Evolutionary conservation across 1,284 basidiomycete genomes (phyloP).

Genomic region (Austroboletus novae-zelandiae): DNA sequence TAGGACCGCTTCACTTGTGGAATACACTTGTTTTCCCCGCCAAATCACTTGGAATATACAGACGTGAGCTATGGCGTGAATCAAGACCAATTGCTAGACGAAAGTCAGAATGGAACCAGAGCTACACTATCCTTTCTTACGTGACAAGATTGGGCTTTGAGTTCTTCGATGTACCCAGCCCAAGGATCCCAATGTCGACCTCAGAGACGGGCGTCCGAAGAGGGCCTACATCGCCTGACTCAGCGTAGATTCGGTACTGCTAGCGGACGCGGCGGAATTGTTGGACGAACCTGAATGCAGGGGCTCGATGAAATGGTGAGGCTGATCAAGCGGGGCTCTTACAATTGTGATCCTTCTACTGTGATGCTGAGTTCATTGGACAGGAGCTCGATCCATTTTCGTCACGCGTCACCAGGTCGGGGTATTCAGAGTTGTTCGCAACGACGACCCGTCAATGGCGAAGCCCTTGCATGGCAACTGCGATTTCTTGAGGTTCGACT

Average conservation of each 20-base stretch:
- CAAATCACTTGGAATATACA: too few species aligned
- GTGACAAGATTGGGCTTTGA: slow-evolving; percentile 6
- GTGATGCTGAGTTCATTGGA: background rate
- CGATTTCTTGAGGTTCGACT: slow-evolving; percentile 7
- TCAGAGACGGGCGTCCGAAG: slow-evolving; percentile 17
- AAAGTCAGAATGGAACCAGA: slow-evolving; percentile 10
- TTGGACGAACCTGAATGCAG: slow-evolving; percentile 15
- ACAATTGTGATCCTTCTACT: background rate
- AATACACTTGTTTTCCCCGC: too few species aligned
- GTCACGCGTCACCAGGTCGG: too few species aligned
- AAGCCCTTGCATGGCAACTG: slow-evolving; percentile 11
- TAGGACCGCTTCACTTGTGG: too few species aligned
- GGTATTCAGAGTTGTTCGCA: background rate
- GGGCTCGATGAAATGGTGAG: background rate
- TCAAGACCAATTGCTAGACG: too few species aligned
- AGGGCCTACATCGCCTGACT: slow-evolving; percentile 4
- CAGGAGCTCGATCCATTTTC: background rate
- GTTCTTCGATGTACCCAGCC: slow-evolving; percentile 21
- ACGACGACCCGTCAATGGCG: slow-evolving; percentile 6
- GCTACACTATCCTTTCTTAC: slow-evolving; percentile 20
- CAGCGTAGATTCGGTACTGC: background rate
- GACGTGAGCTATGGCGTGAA: too few species aligned
- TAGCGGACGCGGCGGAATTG: background rate
- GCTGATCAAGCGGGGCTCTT: too few species aligned
- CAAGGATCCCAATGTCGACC: slow-evolving; percentile 19